Evolutionary conservation across 768 basidiomycete genomes (phyloP).

Genomic region (Boletus coccyginus): DNA sequence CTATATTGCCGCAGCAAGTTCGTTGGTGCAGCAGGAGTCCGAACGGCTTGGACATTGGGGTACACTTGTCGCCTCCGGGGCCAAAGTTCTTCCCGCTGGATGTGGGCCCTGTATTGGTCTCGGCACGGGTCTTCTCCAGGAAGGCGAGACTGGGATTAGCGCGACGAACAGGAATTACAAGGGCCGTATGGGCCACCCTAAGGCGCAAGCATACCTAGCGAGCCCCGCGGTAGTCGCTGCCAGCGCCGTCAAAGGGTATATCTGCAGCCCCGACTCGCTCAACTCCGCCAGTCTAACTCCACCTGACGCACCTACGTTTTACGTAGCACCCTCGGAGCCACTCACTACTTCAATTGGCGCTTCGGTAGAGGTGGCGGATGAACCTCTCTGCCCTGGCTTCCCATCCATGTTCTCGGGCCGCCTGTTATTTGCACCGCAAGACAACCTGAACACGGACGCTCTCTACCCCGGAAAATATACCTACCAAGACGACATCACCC

Average conservation of each 20-base stretch:
- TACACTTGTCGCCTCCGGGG: constrained; percentile 80
- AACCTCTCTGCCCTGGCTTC: constrained; percentile 78
- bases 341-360: constrained; percentile 28
- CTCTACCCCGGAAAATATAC: constrained; percentile 99
- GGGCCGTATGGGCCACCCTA: constrained; percentile 96
- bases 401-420: constrained; percentile 79
- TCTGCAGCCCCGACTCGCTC: constrained; percentile 75
- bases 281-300: constrained; percentile 52
- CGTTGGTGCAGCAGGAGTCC: constrained; percentile 86
- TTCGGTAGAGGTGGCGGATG: constrained; percentile 35
- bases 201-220: constrained; percentile 92
- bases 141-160: constrained; percentile 94
- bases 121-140: constrained; percentile 87
- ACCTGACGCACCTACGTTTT: constrained; percentile 54
- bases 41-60: constrained; percentile 89
- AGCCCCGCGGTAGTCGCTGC: constrained; percentile 98
- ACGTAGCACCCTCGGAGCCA: constrained; percentile 38
- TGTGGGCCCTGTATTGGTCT: constrained; percentile 99
- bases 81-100: constrained; percentile 89
- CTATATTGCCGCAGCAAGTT: constrained; percentile 95
- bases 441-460: constrained; percentile 97
- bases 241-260: constrained; percentile 89
- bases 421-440: constrained; percentile 91
- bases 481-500: constrained; percentile 98
- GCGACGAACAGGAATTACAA: constrained; percentile 99